A percentile compares a stretch with the other conserved stretches of the same genome.
Conservation (phyloP, 495 filamentous ascomycete genomes). For the Aspergillus nidulans region DNA sequence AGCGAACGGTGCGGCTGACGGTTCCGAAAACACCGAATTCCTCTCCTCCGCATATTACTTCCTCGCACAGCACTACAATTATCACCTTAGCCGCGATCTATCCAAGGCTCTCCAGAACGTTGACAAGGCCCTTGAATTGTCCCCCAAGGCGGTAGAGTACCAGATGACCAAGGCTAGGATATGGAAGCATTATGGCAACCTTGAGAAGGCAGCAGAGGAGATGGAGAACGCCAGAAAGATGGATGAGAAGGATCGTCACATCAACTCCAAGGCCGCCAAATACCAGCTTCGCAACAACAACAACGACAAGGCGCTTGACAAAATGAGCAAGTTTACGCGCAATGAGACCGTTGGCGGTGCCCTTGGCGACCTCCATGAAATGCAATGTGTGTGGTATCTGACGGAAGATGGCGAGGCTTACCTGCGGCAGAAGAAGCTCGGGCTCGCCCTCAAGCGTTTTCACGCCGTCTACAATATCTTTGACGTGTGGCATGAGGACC, state of each 20-base stretch:
- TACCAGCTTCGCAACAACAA: conserved; percentile 93
- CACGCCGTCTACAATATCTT: conserved; percentile 85
- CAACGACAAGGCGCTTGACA: conserved; percentile 75
- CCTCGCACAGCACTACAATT: conserved; percentile 95
- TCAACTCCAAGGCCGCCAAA: conserved; percentile 97
- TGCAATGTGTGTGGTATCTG: conserved; percentile 98
- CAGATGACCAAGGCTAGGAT: conserved; percentile 94
- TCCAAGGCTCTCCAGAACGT: conserved; percentile 75
- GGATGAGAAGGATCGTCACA: conserved; percentile 88
- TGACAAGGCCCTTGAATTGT: conserved; percentile 71
- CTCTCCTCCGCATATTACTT: conserved; percentile 80
- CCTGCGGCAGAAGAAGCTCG: conserved; percentile 73
- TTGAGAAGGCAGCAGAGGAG: conserved; percentile 70
- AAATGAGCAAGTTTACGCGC: conserved; percentile 92
- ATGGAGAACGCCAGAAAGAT: conserved; percentile 86
- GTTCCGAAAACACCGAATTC: conserved; percentile 51
- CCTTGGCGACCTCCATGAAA: conserved; percentile 86
- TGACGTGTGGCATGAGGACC: conserved; percentile 95
- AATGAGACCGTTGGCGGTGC: conserved; percentile 86
- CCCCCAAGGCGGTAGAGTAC: conserved; percentile 80
- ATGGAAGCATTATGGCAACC: conserved; percentile 85
- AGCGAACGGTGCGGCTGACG: conserved; percentile 43
- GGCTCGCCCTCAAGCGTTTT: conserved; percentile 87
- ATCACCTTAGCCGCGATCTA: conserved; percentile 78
- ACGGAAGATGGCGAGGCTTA: conserved; percentile 93